These are phyloP conservation scores for Phytophthora pluvialis DNA, from an alignment of 352 stramenopile species.

Conservation along the genomic window DNA sequence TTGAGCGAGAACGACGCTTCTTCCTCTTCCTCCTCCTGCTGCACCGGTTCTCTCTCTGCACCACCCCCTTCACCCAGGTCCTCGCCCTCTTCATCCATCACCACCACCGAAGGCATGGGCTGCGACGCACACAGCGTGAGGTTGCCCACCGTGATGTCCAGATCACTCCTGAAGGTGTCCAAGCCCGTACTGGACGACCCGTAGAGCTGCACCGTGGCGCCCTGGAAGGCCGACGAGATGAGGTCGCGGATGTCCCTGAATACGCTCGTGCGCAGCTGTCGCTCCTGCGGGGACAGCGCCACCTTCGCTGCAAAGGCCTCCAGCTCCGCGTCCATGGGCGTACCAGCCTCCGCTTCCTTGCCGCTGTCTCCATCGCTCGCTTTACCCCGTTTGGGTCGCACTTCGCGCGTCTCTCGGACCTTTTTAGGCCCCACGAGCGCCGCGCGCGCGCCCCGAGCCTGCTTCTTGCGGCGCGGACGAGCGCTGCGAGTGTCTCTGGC, in stretches of 20 bases:
- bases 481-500: not conserved
- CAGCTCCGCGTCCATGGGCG: slow-evolving; percentile 55
- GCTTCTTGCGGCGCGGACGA: slow-evolving; percentile 15
- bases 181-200: slow-evolving; percentile 74
- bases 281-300: slow-evolving; percentile 51
- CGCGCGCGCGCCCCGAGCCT: slow-evolving; percentile 9
- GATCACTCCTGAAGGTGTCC: slow-evolving; percentile 77
- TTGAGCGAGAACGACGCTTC: slow-evolving; percentile 69
- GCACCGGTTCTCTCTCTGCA: slow-evolving; percentile 9
- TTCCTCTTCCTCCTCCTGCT: slow-evolving; percentile 39
- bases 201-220: slow-evolving; percentile 63
- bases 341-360: not conserved
- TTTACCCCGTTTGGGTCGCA: slow-evolving; percentile 9
- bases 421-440: slow-evolving; percentile 23
- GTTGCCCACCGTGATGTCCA: slow-evolving; percentile 78
- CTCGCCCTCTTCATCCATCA: slow-evolving; percentile 25
- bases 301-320: slow-evolving; percentile 51
- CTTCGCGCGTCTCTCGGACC: slow-evolving; percentile 12
- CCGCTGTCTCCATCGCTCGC: not conserved
- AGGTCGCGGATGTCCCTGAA: slow-evolving; percentile 57
- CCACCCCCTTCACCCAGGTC: not conserved
- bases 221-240: slow-evolving; percentile 47
- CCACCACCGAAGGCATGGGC: slow-evolving; percentile 17
- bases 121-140: slow-evolving; percentile 35
- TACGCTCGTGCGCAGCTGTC: slow-evolving; percentile 38